Conservation (phyloP, 2,329 filamentous ascomycete genomes). For the Zelopaecilomyces penicillatus region DNA sequence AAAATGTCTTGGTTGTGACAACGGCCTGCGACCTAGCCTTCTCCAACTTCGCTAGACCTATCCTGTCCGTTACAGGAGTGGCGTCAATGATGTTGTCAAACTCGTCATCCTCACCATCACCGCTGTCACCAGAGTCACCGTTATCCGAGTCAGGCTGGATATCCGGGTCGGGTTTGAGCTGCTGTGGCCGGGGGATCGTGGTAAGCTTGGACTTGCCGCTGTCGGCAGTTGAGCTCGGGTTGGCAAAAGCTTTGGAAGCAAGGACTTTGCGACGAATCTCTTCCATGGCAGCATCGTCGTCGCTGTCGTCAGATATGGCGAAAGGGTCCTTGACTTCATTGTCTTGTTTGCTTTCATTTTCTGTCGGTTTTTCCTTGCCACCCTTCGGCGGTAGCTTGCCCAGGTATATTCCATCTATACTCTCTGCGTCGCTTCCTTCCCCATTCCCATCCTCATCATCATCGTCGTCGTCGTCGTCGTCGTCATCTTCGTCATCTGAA, state of each 20-base stretch:
- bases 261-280: constrained; percentile 86
- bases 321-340: constrained; percentile 56
- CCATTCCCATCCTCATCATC: constrained; percentile 35
- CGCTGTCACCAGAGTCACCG: constrained; percentile 44
- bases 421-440: constrained; percentile 36
- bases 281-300: constrained; percentile 81
- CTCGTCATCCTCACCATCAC: constrained; percentile 59
- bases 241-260: constrained; percentile 76
- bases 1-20: constrained; percentile 43
- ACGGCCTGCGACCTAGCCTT: constrained; percentile 44
- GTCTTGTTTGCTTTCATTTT: constrained; percentile 38
- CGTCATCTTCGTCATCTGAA: constrained; percentile 48
- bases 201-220: constrained; percentile 48
- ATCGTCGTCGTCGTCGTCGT: constrained; percentile 40
- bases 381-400: constrained; percentile 40
- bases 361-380: constrained; percentile 18
- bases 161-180: constrained; percentile 51
- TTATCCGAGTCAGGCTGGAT: constrained; percentile 52
- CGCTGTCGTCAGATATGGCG: constrained; percentile 68
- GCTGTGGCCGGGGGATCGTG: constrained; percentile 52
- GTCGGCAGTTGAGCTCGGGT: constrained; percentile 38
- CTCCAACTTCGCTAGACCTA: constrained; percentile 53
- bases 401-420: constrained; percentile 51
- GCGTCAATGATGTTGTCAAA: constrained; percentile 93
- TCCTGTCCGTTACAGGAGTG: constrained; percentile 78